Conservation (phyloP, 2,329 filamentous ascomycete genomes). For the Byssothecium circinans region DNA sequence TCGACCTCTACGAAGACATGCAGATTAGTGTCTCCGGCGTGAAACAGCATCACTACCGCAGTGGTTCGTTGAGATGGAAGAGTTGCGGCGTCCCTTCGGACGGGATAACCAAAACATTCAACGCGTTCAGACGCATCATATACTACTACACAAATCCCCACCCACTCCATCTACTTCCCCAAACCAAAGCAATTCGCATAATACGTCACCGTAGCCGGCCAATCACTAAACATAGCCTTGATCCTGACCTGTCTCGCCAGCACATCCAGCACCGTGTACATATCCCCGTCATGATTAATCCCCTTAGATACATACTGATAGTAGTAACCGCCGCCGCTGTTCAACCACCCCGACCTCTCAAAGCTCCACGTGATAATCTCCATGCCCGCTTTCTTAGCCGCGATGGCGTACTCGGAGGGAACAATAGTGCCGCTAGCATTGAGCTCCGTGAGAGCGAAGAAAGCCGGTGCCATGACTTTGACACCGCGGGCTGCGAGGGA, state of each 20-base stretch:
- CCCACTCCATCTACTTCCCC: conserved; percentile 10
- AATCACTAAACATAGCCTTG: conserved; percentile 67
- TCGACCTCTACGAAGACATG: no score
- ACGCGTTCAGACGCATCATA: no score
- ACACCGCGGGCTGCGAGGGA: conserved; percentile 61
- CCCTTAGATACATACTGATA: conserved; percentile 50
- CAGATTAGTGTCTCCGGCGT: no score
- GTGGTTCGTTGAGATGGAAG: no score
- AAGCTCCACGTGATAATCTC: conserved; percentile 70
- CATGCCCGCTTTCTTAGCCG: conserved; percentile 62
- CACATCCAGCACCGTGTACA: conserved; percentile 66
- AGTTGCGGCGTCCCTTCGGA: no score
- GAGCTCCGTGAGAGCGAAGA: conserved; percentile 62
- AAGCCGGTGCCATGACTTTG: conserved; percentile 63
- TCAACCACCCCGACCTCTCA: conserved; percentile 65
- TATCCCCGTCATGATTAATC: conserved; percentile 64
- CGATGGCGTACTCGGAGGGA: conserved; percentile 63
- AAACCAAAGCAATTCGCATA: conserved; percentile 70
- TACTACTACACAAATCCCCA: no score
- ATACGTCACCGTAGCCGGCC: conserved; percentile 68
- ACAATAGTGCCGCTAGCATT: conserved; percentile 57
- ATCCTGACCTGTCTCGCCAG: conserved; percentile 64
- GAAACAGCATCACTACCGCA: no score
- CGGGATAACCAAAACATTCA: no score
- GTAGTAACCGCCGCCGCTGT: conserved; percentile 51